Evolutionary conservation across 768 basidiomycete species (phyloP), one percentile per base, ranked within the genome.

Genomic region (Boletus bicolor): DNA sequence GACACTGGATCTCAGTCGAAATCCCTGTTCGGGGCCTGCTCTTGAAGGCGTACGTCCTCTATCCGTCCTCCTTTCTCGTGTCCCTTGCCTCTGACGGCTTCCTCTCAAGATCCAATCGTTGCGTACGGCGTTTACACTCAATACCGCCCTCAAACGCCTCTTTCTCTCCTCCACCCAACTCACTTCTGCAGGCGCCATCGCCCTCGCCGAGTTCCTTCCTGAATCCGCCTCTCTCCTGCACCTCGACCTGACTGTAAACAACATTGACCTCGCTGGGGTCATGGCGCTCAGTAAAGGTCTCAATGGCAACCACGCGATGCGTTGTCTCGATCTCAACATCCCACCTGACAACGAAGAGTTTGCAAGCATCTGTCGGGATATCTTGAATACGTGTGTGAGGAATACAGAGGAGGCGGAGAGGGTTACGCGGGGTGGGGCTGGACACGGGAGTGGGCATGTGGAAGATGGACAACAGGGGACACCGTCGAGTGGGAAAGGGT

Each of bases 131-230:
- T 94, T 98, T 72, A 94, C 93, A 0, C 80, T 96, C 53, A 97
- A 98, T 68, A 87, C 85, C 0, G 86, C 91, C 0, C 82, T 99
- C 35, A 98, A 96, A 65, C 86, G 97, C 1, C 76, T 99, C 43
- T 98, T 97, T 76, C 81, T 98, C 21, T 89, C 92, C 7, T 84
- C 86, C 3, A 97, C 95, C 0, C 76, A 77, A 5, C 81, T 98
- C 66, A 82, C 83, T 0, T 89, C 91, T 0, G 76, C 86, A 0
- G 94, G 93, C 2, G 95, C 96, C 1, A 98, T 98, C 59, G 89
- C 93, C 0, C 81, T 98, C 2, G 97, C 96, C 3, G 96, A 98
- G 70, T 98, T 97, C 76, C 82, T 98, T 1, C 94, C 95, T 0
- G 95, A 98, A 69, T 87, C 91, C 0, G 81, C 79, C 17, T 89